These are phyloP conservation scores for Dacryopinax spathularia DNA, from an alignment of 768 basidiomycete genomes.

Conservation along the genomic window DNA sequence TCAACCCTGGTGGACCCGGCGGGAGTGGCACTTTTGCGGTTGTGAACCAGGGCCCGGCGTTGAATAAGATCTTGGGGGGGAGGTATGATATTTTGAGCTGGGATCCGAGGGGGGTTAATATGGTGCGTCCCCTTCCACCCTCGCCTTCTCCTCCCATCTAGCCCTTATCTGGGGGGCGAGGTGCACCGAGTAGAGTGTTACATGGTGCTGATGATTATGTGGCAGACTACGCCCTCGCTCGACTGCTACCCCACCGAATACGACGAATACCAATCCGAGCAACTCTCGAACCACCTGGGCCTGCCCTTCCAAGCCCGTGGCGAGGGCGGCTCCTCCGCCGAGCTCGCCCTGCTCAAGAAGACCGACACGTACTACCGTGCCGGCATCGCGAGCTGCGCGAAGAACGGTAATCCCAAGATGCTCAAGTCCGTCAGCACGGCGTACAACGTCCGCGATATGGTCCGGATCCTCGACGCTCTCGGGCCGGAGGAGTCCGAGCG, in stretches of 20 bases:
- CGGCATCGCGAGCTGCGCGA: not conserved
- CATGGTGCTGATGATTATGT: no score
- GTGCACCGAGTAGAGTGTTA: no score
- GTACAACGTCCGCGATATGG: not conserved
- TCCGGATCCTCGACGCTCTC: not conserved
- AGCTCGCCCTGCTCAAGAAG: not conserved
- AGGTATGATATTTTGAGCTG: constrained; percentile 4
- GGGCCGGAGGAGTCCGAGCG: constrained; percentile 1
- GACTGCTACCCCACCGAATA: not conserved
- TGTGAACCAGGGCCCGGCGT: not conserved
- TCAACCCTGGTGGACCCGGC: constrained; percentile 14
- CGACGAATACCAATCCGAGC: not conserved
- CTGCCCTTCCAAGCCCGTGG: not conserved
- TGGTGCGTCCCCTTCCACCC: not conserved
- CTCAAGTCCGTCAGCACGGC: constrained; percentile 1
- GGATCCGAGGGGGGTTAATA: constrained; percentile 5
- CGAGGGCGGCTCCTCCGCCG: not conserved
- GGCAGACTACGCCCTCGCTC: not conserved
- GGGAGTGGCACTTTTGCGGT: constrained; percentile 11
- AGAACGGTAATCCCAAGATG: not conserved
- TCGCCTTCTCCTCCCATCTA: no score
- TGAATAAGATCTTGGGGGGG: constrained; percentile 7
- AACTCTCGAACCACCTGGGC: not conserved
- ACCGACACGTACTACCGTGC: not conserved
- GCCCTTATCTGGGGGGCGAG: not conserved